Evolutionary conservation across 78 protist species (phyloP), one percentile per base, ranked within the genome.

Genomic region (Dictyostelium firmibasis): DNA sequence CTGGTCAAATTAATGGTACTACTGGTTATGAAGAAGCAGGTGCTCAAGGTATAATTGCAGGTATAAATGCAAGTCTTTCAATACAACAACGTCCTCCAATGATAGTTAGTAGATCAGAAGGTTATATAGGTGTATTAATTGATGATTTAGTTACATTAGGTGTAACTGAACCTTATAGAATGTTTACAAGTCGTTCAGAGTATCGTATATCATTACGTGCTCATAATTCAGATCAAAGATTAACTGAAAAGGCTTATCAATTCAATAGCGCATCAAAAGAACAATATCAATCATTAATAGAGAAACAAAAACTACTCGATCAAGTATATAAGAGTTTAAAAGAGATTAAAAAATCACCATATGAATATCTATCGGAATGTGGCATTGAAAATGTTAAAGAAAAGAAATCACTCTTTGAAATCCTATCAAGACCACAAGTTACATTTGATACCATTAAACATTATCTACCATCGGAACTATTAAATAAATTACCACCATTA

Each of bases 1-100:
- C 99, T 1, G 99, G 99, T 2, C 99, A 99, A 84, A 98, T 99
- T 88, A 98, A 98, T 92, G 99, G 99, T 29, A 98, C 99, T 1
- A 98, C 99, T 2, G 99, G 99, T 4, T 97, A 97, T 69, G 98
- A 97, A 72, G 98, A 97, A 82, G 98, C 98, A 23, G 98, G 95
- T 31, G 97, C 95, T 27, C 98, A 97, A 62, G 99, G 99, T 35
- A 11, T 97, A 16, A 35, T 96, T 6, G 99, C 99, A 0, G 99
- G 99, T 7, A 47, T 95, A 67, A 98, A 98, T 76, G 99, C 99
- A 0, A 98, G 95, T 11, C 96, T 91, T 1, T 10, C 69, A 10
- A 81, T 70, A 23, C 44, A 27, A 36, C 2, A 74, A 2, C 44
- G 8, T 41, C 41, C 27, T 11, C 86, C 96, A 27, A 83, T 92